Evolutionary conservation across 2,329 filamentous ascomycete species (phyloP).

Genomic region (Cordyceps pruinosa): DNA sequence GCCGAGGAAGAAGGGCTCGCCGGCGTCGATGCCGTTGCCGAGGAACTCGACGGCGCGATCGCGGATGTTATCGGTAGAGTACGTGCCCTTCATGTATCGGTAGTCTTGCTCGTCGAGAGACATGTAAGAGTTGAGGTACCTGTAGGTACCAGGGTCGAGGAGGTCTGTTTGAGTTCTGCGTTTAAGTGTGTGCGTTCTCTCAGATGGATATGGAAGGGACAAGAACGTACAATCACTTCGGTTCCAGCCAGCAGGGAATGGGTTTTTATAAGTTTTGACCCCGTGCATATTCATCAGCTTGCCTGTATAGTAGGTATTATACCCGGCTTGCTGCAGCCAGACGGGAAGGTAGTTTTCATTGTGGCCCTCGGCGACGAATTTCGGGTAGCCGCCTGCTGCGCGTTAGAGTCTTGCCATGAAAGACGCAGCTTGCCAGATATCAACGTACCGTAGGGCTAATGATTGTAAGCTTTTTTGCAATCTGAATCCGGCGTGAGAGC

Average conservation of each 20-base stretch:
- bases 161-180: background rate
- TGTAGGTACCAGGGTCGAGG: background rate
- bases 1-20: slow-evolving; percentile 59
- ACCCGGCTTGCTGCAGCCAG: slow-evolving; percentile 63
- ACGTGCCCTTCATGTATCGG: slow-evolving; percentile 17
- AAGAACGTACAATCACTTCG: background rate
- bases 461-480: background rate
- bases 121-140: slow-evolving; percentile 44
- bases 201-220: background rate
- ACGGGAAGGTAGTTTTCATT: slow-evolving; percentile 63
- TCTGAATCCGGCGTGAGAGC: background rate
- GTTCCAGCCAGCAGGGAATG: slow-evolving; percentile 51
- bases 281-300: slow-evolving; percentile 64
- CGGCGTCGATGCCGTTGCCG: slow-evolving; percentile 47
- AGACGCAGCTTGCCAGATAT: background rate
- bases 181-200: background rate
- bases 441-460: slow-evolving; percentile 38
- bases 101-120: slow-evolving; percentile 17
- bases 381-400: slow-evolving; percentile 45
- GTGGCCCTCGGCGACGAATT: slow-evolving; percentile 57
- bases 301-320: slow-evolving; percentile 66
- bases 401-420: background rate
- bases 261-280: slow-evolving; percentile 52
- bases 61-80: slow-evolving; percentile 51
- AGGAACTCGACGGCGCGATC: slow-evolving; percentile 54